Conservation (phyloP, 2,329 filamentous ascomycete genomes). For the Sodiomyces alkalinus region DNA sequence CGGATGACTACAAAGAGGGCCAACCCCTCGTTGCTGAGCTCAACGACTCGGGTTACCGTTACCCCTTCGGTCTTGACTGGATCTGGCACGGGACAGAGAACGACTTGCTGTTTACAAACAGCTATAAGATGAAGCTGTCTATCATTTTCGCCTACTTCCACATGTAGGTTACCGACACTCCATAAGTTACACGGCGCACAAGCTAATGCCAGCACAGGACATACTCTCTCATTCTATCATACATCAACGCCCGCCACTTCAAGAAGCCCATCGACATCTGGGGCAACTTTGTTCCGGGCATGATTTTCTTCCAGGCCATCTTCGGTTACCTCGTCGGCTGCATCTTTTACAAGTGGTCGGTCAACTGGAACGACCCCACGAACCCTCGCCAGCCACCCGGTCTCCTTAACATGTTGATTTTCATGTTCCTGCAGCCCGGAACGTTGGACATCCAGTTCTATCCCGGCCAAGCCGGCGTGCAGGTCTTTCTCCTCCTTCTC, state of each 20-base stretch:
- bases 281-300: constrained; percentile 93
- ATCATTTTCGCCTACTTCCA: constrained; percentile 94
- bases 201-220: too few relatives aligned
- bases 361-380: constrained; percentile 58
- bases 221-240: constrained; percentile 86
- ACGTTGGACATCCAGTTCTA: constrained; percentile 62
- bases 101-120: constrained; percentile 89
- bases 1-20: constrained; percentile 49
- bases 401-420: constrained; percentile 96
- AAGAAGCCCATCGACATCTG: constrained; percentile 90
- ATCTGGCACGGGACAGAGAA: constrained; percentile 96
- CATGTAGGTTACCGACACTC: too few relatives aligned
- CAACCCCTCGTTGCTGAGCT: constrained; percentile 51
- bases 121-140: constrained; percentile 99
- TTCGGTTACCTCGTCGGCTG: constrained; percentile 91
- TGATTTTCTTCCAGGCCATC: constrained; percentile 99
- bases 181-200: too few relatives aligned
- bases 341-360: constrained; percentile 93
- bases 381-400: constrained; percentile 59
- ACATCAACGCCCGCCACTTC: constrained; percentile 89
- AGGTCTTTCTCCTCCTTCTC: constrained; percentile 64
- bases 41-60: constrained; percentile 58
- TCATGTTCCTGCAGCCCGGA: constrained; percentile 93
- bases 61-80: constrained; percentile 92
- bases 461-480: constrained; percentile 57